A percentile compares a stretch with the other conserved stretches of the same genome.
These are phyloP conservation scores for Pseudevernia furfuracea DNA, from an alignment of 495 filamentous ascomycete species.

Conservation along the genomic window DNA sequence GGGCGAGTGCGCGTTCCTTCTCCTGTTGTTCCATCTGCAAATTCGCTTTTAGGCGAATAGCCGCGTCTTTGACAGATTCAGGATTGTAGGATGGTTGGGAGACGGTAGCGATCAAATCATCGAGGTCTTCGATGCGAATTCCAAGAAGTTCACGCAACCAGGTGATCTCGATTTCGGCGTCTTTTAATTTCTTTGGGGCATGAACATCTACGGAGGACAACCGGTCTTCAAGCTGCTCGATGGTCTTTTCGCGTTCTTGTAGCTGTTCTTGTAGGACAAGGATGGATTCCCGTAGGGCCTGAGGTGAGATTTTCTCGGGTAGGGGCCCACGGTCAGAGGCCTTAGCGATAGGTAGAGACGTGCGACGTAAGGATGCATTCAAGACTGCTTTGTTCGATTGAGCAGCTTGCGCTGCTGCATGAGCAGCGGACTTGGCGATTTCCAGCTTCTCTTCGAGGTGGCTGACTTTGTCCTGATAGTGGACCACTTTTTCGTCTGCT, in stretches of 20 bases:
- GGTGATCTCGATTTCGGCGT: constrained; percentile 84
- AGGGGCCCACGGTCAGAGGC: constrained; percentile 37
- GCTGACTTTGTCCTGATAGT: constrained; percentile 70
- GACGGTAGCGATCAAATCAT: constrained; percentile 80
- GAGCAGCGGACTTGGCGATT: constrained; percentile 81
- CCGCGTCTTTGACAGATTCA: constrained; percentile 73
- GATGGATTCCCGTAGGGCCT: constrained; percentile 91
- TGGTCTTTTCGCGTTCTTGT: constrained; percentile 80
- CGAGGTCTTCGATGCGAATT: constrained; percentile 80
- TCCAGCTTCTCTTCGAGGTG: constrained; percentile 82
- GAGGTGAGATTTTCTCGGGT: constrained; percentile 82
- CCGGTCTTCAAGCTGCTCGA: constrained; percentile 76
- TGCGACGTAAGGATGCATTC: constrained; percentile 32
- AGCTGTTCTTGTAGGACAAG: constrained; percentile 93
- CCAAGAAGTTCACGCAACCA: constrained; percentile 93
- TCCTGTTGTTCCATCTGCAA: constrained; percentile 97
- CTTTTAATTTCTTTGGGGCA: constrained; percentile 70
- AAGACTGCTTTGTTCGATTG: constrained; percentile 49
- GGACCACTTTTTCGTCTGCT: constrained; percentile 68
- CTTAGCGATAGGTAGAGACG: constrained; percentile 33
- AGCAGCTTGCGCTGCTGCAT: constrained; percentile 77
- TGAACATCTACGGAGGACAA: constrained; percentile 60
- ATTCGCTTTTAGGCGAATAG: constrained; percentile 86
- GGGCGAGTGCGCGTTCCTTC: constrained; percentile 59
- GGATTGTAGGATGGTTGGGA: constrained; percentile 65